Conservation (phyloP, 129 eudicot genomes). For the Escallonia herrerae region DNA sequence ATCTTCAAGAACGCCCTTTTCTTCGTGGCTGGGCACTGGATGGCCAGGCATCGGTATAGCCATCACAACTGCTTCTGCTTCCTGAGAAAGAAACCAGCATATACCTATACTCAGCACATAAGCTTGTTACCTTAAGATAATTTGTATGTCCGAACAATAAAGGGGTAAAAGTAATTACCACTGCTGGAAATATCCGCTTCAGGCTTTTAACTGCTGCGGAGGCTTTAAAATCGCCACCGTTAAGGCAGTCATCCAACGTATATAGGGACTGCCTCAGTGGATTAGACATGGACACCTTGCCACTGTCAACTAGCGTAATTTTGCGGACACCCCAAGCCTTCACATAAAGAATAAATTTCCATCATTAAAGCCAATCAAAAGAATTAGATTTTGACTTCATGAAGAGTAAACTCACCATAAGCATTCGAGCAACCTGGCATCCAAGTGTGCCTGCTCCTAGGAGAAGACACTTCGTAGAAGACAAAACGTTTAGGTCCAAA, state of each 20-base stretch:
- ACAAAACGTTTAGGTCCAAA: conserved; percentile 48
- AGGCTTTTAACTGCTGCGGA: conserved; percentile 71
- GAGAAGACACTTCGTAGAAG: conserved; percentile 74
- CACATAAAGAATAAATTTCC: conserved; percentile 2
- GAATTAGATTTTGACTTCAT: background rate
- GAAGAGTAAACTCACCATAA: conserved; percentile 58
- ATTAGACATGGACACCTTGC: conserved; percentile 93
- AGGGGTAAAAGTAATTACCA: conserved; percentile 34
- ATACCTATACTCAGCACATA: background rate
- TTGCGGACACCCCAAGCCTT: conserved; percentile 97
- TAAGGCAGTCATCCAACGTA: conserved; percentile 67
- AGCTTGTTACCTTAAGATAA: background rate
- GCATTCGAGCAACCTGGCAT: conserved; percentile 96
- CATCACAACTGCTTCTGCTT: conserved; percentile 84
- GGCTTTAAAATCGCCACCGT: conserved; percentile 81
- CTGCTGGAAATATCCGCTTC: conserved; percentile 63
- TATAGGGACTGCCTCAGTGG: conserved; percentile 89
- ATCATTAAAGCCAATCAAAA: background rate
- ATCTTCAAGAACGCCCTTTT: conserved; percentile 57
- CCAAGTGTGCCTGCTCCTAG: conserved; percentile 98
- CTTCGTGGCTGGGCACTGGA: conserved; percentile 69
- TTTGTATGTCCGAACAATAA: background rate
- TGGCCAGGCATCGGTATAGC: conserved; percentile 98
- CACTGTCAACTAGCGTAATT: conserved; percentile 84
- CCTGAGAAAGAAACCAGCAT: conserved; percentile 33